phyloP scores from a whole-genome alignment of 2,329 filamentous ascomycete genomes.

The Pseudocercospora macadamiae region DNA sequence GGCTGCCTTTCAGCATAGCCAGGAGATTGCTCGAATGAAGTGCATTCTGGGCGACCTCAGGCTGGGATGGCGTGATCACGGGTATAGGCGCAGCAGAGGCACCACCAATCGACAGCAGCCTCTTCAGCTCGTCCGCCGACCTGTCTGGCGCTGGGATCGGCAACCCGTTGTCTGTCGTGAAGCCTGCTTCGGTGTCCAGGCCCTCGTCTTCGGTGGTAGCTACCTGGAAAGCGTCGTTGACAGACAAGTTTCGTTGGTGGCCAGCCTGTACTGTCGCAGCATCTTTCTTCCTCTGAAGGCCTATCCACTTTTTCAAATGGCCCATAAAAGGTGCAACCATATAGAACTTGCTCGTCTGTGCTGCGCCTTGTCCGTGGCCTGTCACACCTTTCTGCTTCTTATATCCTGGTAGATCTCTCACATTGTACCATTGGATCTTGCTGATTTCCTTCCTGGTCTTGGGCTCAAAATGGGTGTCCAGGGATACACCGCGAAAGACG shows the following conservation, averaged over 20 bases:
- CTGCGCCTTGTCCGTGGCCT: slow-evolving; percentile 59
- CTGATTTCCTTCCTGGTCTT: slow-evolving; percentile 96
- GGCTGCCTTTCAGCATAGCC: slow-evolving; percentile 55
- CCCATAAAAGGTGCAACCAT: slow-evolving; percentile 95
- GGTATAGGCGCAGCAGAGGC: slow-evolving; percentile 20
- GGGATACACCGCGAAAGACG: slow-evolving; percentile 85
- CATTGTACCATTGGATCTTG: slow-evolving; percentile 91
- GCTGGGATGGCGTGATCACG: slow-evolving; percentile 36
- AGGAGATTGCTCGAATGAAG: slow-evolving; percentile 54
- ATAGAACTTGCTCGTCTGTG: slow-evolving; percentile 87
- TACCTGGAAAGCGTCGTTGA: slow-evolving; percentile 19
- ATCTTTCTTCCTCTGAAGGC: slow-evolving; percentile 78
- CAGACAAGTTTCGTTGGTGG: slow-evolving; percentile 20
- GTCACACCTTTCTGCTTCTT: slow-evolving; percentile 69
- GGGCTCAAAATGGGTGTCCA: slow-evolving; percentile 85
- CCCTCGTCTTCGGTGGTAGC: slow-evolving; percentile 27
- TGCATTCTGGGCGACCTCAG: slow-evolving; percentile 38
- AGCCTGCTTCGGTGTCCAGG: slow-evolving; percentile 20
- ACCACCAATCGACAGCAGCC: slow-evolving; percentile 48
- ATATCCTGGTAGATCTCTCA: slow-evolving; percentile 83
- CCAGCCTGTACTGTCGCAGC: slow-evolving; percentile 11
- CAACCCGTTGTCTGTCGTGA: slow-evolving; percentile 15
- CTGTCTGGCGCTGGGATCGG: slow-evolving; percentile 17
- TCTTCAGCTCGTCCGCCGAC: slow-evolving; percentile 52
- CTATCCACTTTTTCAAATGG: slow-evolving; percentile 85